A percentile compares a stretch with the other conserved stretches of the same genome.
Evolutionary conservation across 106 monocot genomes (phyloP).

Genomic region (Agapanthus africanus): DNA sequence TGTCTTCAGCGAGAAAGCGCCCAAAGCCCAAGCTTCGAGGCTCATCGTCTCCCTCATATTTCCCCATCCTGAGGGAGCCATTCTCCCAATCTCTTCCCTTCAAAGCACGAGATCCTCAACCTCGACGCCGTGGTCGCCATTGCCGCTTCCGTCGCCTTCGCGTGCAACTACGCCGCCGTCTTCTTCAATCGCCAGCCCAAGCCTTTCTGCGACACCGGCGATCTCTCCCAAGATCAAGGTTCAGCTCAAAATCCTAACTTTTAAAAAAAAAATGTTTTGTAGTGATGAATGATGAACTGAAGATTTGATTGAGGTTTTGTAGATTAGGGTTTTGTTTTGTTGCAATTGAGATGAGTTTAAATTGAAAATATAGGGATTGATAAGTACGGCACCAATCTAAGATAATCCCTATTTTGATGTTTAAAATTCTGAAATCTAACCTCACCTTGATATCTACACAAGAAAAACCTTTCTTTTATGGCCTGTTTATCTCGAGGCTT

Average conservation of each 20-base stretch:
- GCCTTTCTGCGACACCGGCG: constrained; percentile 71
- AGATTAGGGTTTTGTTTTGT: constrained; percentile 1
- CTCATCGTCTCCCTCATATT: too few species aligned
- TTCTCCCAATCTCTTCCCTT: constrained; percentile 45
- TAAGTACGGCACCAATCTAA: not conserved
- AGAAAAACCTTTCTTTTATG: too few species aligned
- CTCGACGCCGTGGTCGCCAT: constrained; percentile 59
- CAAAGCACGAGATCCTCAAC: constrained; percentile 43
- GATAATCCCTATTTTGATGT: too few species aligned
- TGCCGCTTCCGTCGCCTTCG: constrained; percentile 57
- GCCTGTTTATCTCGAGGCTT: too few species aligned
- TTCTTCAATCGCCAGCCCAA: constrained; percentile 35
- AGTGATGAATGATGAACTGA: not conserved
- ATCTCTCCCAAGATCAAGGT: not conserved
- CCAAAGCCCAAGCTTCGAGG: too few species aligned
- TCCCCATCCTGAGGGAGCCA: not conserved
- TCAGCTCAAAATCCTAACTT: constrained; percentile 17
- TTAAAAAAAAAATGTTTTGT: too few species aligned
- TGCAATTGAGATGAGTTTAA: not conserved
- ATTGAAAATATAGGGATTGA: not conserved
- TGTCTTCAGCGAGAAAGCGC: too few species aligned
- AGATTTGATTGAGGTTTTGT: not conserved
- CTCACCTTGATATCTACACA: too few species aligned
- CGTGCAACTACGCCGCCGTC: constrained; percentile 30
- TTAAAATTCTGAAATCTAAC: too few species aligned